Evolutionary conservation across 169 alveolate genomes (phyloP).

Genomic region (Eimeria acervulina): DNA sequence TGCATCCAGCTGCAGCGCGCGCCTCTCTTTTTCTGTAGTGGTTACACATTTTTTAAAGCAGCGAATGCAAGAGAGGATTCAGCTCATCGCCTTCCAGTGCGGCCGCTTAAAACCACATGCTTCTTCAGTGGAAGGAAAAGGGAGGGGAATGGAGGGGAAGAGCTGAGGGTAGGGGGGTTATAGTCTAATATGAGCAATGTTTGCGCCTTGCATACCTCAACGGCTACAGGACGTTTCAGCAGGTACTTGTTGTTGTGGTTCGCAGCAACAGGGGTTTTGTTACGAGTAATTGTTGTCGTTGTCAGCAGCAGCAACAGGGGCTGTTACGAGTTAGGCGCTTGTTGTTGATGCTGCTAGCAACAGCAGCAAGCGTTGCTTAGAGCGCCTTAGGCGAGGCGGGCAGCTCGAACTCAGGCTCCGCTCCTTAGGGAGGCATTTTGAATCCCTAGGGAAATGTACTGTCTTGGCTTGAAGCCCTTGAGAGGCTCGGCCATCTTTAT

Average conservation of each 20-base stretch:
- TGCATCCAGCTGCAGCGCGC: not conserved
- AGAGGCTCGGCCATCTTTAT: not conserved
- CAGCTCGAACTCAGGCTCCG: not conserved
- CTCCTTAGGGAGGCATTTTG: not conserved
- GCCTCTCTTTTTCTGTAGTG: too few relatives aligned
- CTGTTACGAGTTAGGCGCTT: not conserved
- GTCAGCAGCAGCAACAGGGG: not conserved
- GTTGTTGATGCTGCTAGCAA: constrained; percentile 1
- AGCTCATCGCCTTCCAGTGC: too few relatives aligned
- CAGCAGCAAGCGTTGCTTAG: not conserved
- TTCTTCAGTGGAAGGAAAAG: too few relatives aligned
- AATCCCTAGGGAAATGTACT: not conserved
- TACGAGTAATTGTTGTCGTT: not conserved
- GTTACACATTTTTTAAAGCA: too few relatives aligned
- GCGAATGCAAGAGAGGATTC: too few relatives aligned
- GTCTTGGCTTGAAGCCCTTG: not conserved
- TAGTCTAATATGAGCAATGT: not conserved
- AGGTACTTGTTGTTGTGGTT: not conserved
- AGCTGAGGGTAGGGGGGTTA: not conserved
- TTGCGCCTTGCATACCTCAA: not conserved
- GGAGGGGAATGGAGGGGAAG: too few relatives aligned
- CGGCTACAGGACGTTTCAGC: not conserved
- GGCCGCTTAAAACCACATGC: not conserved
- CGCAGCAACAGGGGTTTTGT: not conserved
- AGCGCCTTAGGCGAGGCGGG: not conserved